Conservation (phyloP, 495 filamentous ascomycete genomes). For the Cenococcum geophilum region DNA sequence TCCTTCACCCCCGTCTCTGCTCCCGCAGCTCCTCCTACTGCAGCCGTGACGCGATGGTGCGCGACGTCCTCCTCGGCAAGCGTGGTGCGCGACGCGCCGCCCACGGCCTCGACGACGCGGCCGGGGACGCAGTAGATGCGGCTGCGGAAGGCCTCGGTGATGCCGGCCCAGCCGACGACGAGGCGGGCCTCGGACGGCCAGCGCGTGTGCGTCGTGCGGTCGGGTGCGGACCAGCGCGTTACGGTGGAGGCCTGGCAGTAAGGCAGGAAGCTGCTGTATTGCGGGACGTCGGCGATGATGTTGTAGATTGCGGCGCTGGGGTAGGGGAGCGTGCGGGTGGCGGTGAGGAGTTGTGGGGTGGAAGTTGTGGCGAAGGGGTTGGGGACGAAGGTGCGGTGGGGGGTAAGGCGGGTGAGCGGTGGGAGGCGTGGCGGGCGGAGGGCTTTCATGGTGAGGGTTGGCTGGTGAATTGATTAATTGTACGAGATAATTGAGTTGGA, state of each 20-base stretch:
- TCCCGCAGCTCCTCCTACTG: neutral
- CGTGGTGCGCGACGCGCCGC: slow-evolving; percentile 49
- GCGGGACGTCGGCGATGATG: slow-evolving; percentile 5
- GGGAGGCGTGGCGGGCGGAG: slow-evolving; percentile 30
- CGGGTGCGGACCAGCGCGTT: slow-evolving; percentile 50
- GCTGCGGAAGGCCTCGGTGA: slow-evolving; percentile 74
- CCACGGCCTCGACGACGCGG: slow-evolving; percentile 68
- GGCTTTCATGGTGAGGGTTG: neutral
- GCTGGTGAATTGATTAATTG: no score
- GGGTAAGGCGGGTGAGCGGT: slow-evolving; percentile 16
- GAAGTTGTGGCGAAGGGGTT: slow-evolving; percentile 61
- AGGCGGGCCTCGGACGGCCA: slow-evolving; percentile 73
- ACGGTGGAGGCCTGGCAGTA: slow-evolving; percentile 71
- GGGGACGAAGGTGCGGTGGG: slow-evolving; percentile 56
- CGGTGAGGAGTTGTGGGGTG: slow-evolving; percentile 62
- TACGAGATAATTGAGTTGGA: neutral
- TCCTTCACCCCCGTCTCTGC: no score
- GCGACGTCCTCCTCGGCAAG: slow-evolving; percentile 40
- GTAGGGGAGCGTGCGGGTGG: slow-evolving; percentile 11
- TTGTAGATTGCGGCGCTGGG: slow-evolving; percentile 5
- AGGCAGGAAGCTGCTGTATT: slow-evolving; percentile 75
- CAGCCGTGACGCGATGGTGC: slow-evolving; percentile 30
- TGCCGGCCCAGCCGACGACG: slow-evolving; percentile 73
- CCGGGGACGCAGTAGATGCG: slow-evolving; percentile 65
- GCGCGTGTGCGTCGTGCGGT: slow-evolving; percentile 40